Conservation (phyloP, 1,284 basidiomycete species). For the Fomitopsis betulina region DNA sequence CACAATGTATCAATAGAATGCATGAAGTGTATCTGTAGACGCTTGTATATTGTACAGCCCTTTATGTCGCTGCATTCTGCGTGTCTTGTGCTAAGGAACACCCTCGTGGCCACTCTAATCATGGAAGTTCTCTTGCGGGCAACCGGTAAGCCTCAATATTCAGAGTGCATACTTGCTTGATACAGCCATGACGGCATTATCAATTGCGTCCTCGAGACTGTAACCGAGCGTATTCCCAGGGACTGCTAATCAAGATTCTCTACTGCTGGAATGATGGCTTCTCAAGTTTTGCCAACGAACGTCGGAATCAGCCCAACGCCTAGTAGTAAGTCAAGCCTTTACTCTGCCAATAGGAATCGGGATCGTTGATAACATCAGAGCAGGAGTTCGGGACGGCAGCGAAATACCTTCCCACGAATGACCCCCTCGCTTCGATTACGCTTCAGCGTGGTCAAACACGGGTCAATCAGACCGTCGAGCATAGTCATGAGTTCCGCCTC, state of each 20-base stretch:
- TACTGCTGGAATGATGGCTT: too few relatives aligned
- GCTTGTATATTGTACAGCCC: background rate
- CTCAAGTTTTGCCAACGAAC: too few relatives aligned
- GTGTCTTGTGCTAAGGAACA: background rate
- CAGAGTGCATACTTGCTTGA: background rate
- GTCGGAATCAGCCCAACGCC: too few relatives aligned
- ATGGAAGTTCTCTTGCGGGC: background rate
- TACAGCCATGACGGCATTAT: background rate
- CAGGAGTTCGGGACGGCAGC: background rate
- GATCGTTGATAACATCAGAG: background rate
- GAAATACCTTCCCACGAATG: background rate
- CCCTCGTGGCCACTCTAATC: background rate
- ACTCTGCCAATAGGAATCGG: too few relatives aligned
- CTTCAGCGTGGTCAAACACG: background rate
- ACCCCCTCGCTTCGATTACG: background rate
- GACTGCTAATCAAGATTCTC: too few relatives aligned
- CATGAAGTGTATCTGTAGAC: background rate
- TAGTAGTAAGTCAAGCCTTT: too few relatives aligned
- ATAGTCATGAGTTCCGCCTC: slow-evolving; percentile 1
- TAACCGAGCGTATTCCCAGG: too few relatives aligned
- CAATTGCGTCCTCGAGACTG: background rate
- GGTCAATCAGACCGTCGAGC: background rate
- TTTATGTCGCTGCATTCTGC: background rate
- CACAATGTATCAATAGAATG: slow-evolving; percentile 22
- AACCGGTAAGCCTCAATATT: background rate